Evolutionary conservation across 495 filamentous ascomycete species (phyloP).

Genomic region (Tuber magnatum): DNA sequence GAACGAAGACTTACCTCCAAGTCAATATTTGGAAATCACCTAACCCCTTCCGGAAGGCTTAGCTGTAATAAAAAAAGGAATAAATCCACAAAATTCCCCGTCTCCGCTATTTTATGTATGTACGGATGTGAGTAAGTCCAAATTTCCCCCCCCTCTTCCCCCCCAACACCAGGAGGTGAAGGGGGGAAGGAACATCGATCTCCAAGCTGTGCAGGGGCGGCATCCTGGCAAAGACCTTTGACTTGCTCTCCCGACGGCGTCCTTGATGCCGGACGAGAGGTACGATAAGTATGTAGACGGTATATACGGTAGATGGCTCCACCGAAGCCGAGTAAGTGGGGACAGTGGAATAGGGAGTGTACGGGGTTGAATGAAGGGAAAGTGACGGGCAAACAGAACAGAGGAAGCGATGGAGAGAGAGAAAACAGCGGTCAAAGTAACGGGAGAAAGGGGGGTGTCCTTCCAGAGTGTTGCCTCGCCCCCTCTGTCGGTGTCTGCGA

Average conservation of each 20-base stretch:
- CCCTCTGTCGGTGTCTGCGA: neutral
- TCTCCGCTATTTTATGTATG: conserved; percentile 35
- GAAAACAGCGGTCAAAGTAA: conserved; percentile 24
- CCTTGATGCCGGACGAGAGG: neutral
- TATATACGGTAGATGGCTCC: neutral
- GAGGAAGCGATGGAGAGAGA: conserved; percentile 26
- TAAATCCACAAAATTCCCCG: conserved; percentile 14
- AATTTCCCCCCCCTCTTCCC: conserved; percentile 25
- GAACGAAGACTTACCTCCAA: conserved; percentile 34
- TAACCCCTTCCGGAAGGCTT: conserved; percentile 29
- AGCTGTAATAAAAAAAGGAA: conserved; percentile 22
- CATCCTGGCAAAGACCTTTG: conserved; percentile 22
- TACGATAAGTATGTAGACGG: neutral
- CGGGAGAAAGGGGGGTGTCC: conserved; percentile 22
- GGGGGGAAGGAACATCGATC: conserved; percentile 17
- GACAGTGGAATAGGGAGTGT: conserved; percentile 7
- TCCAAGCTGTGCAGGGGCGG: conserved; percentile 30
- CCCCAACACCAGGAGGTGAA: conserved; percentile 32
- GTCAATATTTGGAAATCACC: conserved; percentile 26
- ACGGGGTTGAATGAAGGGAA: conserved; percentile 26
- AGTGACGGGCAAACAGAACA: conserved; percentile 19
- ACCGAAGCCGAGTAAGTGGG: conserved; percentile 17
- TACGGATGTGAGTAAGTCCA: conserved; percentile 31
- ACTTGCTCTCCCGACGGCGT: neutral
- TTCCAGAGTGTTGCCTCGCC: neutral